Evolutionary conservation across 208 protist species (phyloP).

Genomic region (Wallacemonas sp.): DNA sequence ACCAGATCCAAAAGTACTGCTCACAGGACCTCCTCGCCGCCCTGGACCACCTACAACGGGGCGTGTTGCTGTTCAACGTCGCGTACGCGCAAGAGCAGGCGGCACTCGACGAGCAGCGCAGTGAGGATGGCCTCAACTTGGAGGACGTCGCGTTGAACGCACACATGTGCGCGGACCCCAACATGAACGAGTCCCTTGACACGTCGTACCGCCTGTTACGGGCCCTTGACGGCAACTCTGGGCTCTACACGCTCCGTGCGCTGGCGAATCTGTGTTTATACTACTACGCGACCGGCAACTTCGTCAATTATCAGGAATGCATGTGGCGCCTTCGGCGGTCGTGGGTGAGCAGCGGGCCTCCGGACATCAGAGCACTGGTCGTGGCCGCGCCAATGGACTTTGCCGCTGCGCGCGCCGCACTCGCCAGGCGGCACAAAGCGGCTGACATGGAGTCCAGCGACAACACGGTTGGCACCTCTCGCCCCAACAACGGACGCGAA

Average conservation of each 20-base stretch:
- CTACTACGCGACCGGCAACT: conserved; percentile 25
- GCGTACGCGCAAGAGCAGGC: conserved; percentile 2
- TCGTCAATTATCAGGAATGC: conserved; percentile 23
- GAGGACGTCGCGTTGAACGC: neutral
- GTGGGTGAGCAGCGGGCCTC: conserved; percentile 22
- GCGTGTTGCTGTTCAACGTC: conserved; percentile 21
- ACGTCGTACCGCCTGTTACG: conserved; percentile 18
- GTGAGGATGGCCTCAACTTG: neutral
- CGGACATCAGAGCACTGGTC: conserved; percentile 24
- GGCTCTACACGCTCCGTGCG: conserved; percentile 22
- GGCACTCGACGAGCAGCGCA: neutral
- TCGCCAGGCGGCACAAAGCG: neutral
- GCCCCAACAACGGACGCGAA: too few relatives aligned
- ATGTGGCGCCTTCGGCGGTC: conserved; percentile 21
- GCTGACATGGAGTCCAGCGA: neutral
- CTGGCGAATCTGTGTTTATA: conserved; percentile 30
- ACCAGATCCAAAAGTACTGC: conserved; percentile 28
- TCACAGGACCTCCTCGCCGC: conserved; percentile 25
- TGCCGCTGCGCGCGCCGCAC: neutral
- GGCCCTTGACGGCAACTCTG: conserved; percentile 12
- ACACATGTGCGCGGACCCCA: conserved; percentile 9
- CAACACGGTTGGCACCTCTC: too few relatives aligned
- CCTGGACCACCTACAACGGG: conserved; percentile 28
- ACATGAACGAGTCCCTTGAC: conserved; percentile 10
- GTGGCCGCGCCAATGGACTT: conserved; percentile 1